Percentiles rank a stretch among this genome's conserved stretches.
phyloP scores from a whole-genome alignment of 2,329 filamentous ascomycete genomes.

The Aureobasidium namibiae region DNA sequence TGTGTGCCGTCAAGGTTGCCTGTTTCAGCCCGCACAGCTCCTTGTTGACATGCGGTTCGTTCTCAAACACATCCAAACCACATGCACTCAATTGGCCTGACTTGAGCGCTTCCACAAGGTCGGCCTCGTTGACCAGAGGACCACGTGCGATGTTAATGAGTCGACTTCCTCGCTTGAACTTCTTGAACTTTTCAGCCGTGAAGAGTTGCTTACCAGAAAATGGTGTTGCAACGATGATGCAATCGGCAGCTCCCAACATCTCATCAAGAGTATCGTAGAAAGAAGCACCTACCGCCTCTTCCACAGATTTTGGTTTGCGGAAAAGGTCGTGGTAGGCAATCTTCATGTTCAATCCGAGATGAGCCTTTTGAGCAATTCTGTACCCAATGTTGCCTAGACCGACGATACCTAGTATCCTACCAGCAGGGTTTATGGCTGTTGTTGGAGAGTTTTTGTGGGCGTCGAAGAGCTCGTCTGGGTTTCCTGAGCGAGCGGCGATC shows the following conservation, averaged over 20 bases:
- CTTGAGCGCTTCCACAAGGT: slow-evolving; percentile 52
- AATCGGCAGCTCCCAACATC: slow-evolving; percentile 49
- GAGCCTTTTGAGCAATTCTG: slow-evolving; percentile 50
- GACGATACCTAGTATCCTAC: slow-evolving; percentile 55
- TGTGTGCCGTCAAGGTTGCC: slow-evolving; percentile 32
- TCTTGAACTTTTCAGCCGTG: slow-evolving; percentile 37
- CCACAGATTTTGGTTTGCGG: slow-evolving; percentile 38
- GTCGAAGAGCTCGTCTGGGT: slow-evolving; percentile 42
- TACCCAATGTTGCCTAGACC: slow-evolving; percentile 54
- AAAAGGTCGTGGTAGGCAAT: slow-evolving; percentile 56
- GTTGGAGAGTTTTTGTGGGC: slow-evolving; percentile 54
- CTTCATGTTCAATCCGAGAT: slow-evolving; percentile 56
- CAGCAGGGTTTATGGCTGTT: slow-evolving; percentile 55
- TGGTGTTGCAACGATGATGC: slow-evolving; percentile 55
- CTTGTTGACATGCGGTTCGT: slow-evolving; percentile 49
- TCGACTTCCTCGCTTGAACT: slow-evolving; percentile 47
- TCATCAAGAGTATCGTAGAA: slow-evolving; percentile 45
- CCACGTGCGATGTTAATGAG: slow-evolving; percentile 62
- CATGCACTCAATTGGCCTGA: slow-evolving; percentile 42
- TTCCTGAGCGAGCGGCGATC: slow-evolving; percentile 43
- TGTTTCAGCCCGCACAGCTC: slow-evolving; percentile 34
- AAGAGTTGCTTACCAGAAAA: slow-evolving; percentile 44
- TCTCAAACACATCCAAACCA: slow-evolving; percentile 51
- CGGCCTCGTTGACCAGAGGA: slow-evolving; percentile 56
- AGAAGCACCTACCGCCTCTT: slow-evolving; percentile 42